Evolutionary conservation across 2,329 filamentous ascomycete genomes (phyloP), one percentile per base, ranked within the genome.

Genomic region (Fusarium begoniae): DNA sequence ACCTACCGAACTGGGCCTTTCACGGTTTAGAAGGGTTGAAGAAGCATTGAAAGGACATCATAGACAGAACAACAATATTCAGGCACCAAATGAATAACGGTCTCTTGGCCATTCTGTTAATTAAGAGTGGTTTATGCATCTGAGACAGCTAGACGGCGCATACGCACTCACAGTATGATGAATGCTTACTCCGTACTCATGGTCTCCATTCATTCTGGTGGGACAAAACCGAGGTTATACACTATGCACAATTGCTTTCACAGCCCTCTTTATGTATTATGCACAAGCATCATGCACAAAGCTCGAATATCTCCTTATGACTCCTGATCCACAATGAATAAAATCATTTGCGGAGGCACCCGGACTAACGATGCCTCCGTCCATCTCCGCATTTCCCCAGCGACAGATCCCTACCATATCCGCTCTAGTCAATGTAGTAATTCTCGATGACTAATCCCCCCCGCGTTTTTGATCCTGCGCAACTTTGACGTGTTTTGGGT

Each of bases 311-410:
- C 5, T 18, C 3, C 20, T n/a, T n/a, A 32, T 50, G 22, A 18
- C n/a, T 17, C 3, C 6, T 26, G 38, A 43, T n/a, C 53, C 38
- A 56, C 20, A 20, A 20, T 24, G 38, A 26, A 24, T 35, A 26
- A 37, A 35, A 32, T 20, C 12, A 20, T n/a, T 45, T 59, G 10
- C 18, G 48, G 35, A 32, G 51, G n/a, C 15, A 45, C 50, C 17
- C 65, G 57, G 66, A 70, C 51, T 64, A 65, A 70, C 3, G 3
- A 35, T 45, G 10, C 12, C 22, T 43, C 66, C 51, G 66, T 40
- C 7, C 32, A 28, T 30, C 67, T 59, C 66, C 67, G 67, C 67
- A 70, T 53, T 68, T 59, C 44, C 37, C 51, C 45, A 40, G 41
- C 17, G 22, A 24, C 26, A 22, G 41, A 65, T 44, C 37, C 9